A percentile compares a stretch with the other conserved stretches of the same genome.
phyloP scores from a whole-genome alignment of 495 filamentous ascomycete species.

The Aspergillus diversus region DNA sequence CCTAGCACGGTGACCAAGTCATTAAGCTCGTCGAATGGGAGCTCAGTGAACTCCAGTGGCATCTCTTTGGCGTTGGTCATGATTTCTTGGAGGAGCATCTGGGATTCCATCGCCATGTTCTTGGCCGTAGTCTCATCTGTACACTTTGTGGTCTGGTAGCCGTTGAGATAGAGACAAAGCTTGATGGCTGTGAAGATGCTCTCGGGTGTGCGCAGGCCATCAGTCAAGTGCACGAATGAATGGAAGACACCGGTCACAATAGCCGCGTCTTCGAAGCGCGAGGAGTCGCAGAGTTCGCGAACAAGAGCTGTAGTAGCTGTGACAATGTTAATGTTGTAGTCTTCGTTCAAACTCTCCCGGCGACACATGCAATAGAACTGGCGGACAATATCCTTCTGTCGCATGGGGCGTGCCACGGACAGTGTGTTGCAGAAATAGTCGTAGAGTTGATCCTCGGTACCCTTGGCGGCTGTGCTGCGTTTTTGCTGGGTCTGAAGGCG shows the following conservation, averaged over 20 bases:
- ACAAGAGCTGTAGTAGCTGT: constrained; percentile 44
- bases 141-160: constrained; percentile 46
- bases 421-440: constrained; percentile 59
- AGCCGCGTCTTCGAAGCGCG: constrained; percentile 54
- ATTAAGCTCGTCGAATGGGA: constrained; percentile 56
- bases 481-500: constrained; percentile 53
- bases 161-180: constrained; percentile 56
- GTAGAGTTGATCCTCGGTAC: constrained; percentile 55
- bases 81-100: constrained; percentile 54
- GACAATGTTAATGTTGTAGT: constrained; percentile 45
- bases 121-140: constrained; percentile 45
- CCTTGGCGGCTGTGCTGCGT: constrained; percentile 45
- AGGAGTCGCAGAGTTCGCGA: constrained; percentile 43
- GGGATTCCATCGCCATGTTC: constrained; percentile 57
- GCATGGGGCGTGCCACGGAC: constrained; percentile 44
- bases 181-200: constrained; percentile 58
- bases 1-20: constrained; percentile 60
- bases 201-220: constrained; percentile 50
- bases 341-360: constrained; percentile 46
- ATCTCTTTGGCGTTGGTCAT: constrained; percentile 52
- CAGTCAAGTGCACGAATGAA: constrained; percentile 58
- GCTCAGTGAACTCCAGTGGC: constrained; percentile 54
- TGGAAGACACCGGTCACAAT: constrained; percentile 57
- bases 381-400: constrained; percentile 40
- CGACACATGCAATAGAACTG: constrained; percentile 57